Conservation (phyloP, 352 stramenopile genomes). For the Pythium dissotocum region DNA sequence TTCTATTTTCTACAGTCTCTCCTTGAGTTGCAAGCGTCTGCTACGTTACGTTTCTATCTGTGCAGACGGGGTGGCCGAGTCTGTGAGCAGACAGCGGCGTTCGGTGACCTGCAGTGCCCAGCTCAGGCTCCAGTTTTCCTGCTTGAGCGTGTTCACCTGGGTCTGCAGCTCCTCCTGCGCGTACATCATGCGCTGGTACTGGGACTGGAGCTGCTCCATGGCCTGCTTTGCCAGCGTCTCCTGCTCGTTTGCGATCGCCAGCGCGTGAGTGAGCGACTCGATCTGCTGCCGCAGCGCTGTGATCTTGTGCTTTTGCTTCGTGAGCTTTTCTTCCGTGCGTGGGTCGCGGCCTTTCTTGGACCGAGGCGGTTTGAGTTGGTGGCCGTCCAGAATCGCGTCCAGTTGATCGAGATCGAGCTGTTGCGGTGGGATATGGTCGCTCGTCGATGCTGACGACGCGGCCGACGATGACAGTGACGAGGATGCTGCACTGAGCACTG, state of each 20-base stretch:
- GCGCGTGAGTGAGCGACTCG: conserved; percentile 43
- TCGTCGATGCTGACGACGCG: conserved; percentile 31
- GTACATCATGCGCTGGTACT: conserved; percentile 37
- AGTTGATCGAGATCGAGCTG: conserved; percentile 28
- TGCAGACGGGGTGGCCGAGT: background rate
- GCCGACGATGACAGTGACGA: conserved; percentile 23
- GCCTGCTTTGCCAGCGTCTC: conserved; percentile 69
- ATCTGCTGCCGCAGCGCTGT: conserved; percentile 34
- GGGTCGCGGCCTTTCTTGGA: conserved; percentile 2
- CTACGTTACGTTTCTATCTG: background rate
- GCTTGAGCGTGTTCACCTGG: conserved; percentile 57
- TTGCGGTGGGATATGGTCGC: conserved; percentile 9
- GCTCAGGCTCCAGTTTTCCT: conserved; percentile 71
- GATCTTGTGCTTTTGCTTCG: conserved; percentile 48
- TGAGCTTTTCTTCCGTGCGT: conserved; percentile 34
- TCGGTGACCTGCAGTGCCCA: conserved; percentile 69
- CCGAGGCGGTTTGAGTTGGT: background rate
- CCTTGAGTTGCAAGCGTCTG: too few species aligned
- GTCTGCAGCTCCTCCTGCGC: conserved; percentile 50
- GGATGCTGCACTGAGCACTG: conserved; percentile 4
- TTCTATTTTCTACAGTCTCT: background rate
- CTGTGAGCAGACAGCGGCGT: background rate
- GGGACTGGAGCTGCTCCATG: conserved; percentile 33
- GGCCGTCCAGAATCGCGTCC: background rate
- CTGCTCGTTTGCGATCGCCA: conserved; percentile 74